phyloP scores from a whole-genome alignment of 352 stramenopile genomes.

The Globisporangium takayamanum region DNA sequence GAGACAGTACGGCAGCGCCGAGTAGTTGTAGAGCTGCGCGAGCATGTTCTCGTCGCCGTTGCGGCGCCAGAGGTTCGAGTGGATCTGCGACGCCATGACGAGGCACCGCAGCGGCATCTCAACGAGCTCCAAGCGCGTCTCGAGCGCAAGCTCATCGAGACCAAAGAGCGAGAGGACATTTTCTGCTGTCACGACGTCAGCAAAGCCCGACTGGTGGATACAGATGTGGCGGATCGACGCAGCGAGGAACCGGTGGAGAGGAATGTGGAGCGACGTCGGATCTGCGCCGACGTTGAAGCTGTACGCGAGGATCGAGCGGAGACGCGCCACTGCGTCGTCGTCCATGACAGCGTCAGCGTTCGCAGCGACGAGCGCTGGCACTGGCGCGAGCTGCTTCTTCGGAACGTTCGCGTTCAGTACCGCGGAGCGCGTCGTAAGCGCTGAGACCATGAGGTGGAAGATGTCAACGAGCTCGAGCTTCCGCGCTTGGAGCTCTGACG shows the following conservation, averaged over 20 bases:
- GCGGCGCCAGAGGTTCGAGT: conserved; percentile 80
- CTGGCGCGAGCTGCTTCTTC: conserved; percentile 41
- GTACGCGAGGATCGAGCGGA: conserved; percentile 30
- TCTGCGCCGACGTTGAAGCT: conserved; percentile 57
- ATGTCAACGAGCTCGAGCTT: conserved; percentile 33
- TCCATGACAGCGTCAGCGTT: conserved; percentile 5
- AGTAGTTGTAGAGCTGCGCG: conserved; percentile 88
- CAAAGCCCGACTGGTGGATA: conserved; percentile 48
- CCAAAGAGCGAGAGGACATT: conserved; percentile 50
- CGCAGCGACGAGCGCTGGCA: conserved; percentile 24
- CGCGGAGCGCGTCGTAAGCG: conserved; percentile 36
- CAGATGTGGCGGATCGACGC: conserved; percentile 65
- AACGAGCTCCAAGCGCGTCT: conserved; percentile 55
- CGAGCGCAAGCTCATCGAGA: conserved; percentile 36
- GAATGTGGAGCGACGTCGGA: conserved; percentile 71
- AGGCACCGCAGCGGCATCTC: conserved; percentile 77
- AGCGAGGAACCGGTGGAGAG: conserved; percentile 74
- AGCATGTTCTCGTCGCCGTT: conserved; percentile 89
- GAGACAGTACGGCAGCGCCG: conserved; percentile 79
- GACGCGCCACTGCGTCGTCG: conserved; percentile 7
- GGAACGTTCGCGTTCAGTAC: conserved; percentile 37
- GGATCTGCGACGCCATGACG: conserved; percentile 84
- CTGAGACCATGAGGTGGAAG: conserved; percentile 38
- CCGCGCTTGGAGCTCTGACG: conserved; percentile 25
- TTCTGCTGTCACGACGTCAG: conserved; percentile 35